A percentile compares a stretch with the other conserved stretches of the same genome.
Evolutionary conservation across 2,329 filamentous ascomycete species (phyloP).

Genomic region (Sporothrix schenckii): DNA sequence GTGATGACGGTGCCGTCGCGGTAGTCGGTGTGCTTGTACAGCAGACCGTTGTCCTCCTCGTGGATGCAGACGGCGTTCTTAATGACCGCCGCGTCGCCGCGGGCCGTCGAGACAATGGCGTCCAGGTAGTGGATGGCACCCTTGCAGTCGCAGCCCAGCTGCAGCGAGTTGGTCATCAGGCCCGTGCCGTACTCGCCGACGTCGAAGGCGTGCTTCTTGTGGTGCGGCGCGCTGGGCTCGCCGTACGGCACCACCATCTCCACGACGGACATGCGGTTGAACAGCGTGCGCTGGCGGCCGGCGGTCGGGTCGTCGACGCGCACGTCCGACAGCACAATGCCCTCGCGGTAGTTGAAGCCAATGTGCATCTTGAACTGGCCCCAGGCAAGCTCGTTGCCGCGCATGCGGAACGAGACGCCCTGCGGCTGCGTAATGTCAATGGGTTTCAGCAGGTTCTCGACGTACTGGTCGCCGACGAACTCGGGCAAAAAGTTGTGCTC

Average conservation of each 20-base stretch:
- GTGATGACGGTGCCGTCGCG: constrained; percentile 85
- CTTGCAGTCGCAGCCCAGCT: constrained; percentile 83
- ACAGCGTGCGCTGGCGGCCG: constrained; percentile 73
- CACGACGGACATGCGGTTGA: constrained; percentile 84
- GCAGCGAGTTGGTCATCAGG: constrained; percentile 79
- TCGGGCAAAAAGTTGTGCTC: constrained; percentile 79
- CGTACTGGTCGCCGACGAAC: constrained; percentile 72
- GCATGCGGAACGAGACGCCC: constrained; percentile 75
- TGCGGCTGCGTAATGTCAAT: constrained; percentile 74
- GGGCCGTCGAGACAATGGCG: constrained; percentile 77
- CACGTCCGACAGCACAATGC: constrained; percentile 87
- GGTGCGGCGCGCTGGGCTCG: constrained; percentile 77
- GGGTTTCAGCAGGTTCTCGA: constrained; percentile 72
- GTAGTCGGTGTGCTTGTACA: constrained; percentile 96
- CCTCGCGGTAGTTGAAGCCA: constrained; percentile 93
- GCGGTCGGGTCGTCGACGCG: constrained; percentile 75
- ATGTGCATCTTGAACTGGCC: constrained; percentile 93
- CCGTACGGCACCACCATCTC: constrained; percentile 96
- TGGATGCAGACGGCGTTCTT: constrained; percentile 96
- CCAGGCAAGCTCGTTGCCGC: constrained; percentile 75
- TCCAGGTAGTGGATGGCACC: constrained; percentile 91
- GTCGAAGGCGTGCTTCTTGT: constrained; percentile 80
- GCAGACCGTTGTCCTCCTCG: constrained; percentile 86
- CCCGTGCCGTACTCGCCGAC: constrained; percentile 74
- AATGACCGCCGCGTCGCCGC: constrained; percentile 75